A percentile compares a stretch with the other conserved stretches of the same genome.
These are phyloP conservation scores for Eleusine indica DNA, from an alignment of 176 grass and related monocot genomes.

Conservation along the genomic window DNA sequence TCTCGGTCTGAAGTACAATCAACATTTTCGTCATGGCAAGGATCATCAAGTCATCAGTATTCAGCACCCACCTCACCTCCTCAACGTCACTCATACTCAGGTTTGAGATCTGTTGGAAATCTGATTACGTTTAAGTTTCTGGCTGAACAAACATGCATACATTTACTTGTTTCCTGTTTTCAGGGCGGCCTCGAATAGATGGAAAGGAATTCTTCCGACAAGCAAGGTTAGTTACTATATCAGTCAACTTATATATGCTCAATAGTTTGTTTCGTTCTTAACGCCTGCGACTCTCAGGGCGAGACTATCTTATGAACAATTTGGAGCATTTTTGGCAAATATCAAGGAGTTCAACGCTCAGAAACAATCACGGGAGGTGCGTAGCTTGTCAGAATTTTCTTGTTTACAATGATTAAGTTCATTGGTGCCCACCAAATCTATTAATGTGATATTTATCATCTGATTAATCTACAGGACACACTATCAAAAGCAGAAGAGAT, in stretches of 20 bases:
- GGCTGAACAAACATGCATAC: slow-evolving; percentile 15
- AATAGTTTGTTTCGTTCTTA: not conserved
- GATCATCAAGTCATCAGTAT: slow-evolving; percentile 67
- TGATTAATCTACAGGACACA: slow-evolving; percentile 61
- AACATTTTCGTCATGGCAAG: slow-evolving; percentile 58
- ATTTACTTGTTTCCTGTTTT: slow-evolving; percentile 24
- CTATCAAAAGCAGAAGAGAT: slow-evolving; percentile 87
- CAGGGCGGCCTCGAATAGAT: slow-evolving; percentile 76
- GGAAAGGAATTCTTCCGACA: slow-evolving; percentile 99
- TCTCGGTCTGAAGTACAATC: slow-evolving; percentile 48
- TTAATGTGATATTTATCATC: slow-evolving; percentile 21
- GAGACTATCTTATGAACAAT: slow-evolving; percentile 90
- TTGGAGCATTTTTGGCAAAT: slow-evolving; percentile 87
- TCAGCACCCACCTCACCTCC: slow-evolving; percentile 80
- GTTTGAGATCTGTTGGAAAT: slow-evolving; percentile 17
- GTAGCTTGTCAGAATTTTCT: not conserved
- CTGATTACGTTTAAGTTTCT: slow-evolving; percentile 7
- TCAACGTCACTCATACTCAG: slow-evolving; percentile 64
- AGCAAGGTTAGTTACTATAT: slow-evolving; percentile 68
- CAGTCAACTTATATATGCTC: slow-evolving; percentile 5
- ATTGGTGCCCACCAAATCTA: not conserved
- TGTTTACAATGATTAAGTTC: not conserved
- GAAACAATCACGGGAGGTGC: slow-evolving; percentile 85
- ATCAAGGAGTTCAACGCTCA: slow-evolving; percentile 92
- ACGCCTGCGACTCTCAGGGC: slow-evolving; percentile 51